phyloP scores from a whole-genome alignment of 2,329 filamentous ascomycete species.

The Cytospora piceae region DNA sequence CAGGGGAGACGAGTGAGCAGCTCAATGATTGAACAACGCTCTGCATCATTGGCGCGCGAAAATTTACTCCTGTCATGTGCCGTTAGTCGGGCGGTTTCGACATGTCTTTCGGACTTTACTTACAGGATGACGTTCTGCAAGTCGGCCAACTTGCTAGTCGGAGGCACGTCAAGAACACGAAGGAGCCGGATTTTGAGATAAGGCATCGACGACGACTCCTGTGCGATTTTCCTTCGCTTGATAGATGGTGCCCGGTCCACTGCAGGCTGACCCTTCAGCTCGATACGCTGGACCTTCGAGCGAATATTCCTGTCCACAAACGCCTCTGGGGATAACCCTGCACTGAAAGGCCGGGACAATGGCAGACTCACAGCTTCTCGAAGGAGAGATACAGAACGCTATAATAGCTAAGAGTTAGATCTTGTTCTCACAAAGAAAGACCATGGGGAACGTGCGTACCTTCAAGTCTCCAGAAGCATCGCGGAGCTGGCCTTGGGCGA shows the following conservation, averaged over 20 bases:
- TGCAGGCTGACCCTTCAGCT: slow-evolving; percentile 9
- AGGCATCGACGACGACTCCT: slow-evolving; percentile 5
- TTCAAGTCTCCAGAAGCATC: slow-evolving; percentile 13
- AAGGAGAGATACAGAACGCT: slow-evolving; percentile 24
- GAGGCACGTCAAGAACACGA: slow-evolving; percentile 10
- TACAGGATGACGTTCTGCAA: slow-evolving; percentile 24
- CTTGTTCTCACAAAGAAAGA: slow-evolving; percentile 3
- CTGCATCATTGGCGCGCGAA: slow-evolving; percentile 30
- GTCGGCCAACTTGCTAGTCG: slow-evolving; percentile 3
- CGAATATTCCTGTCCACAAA: slow-evolving; percentile 24
- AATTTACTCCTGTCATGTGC: slow-evolving; percentile 31
- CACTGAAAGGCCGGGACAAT: slow-evolving; percentile 7
- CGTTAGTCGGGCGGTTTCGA: not conserved
- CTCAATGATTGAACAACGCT: slow-evolving; percentile 39
- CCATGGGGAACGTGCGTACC: slow-evolving; percentile 20
- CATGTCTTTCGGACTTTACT: not conserved
- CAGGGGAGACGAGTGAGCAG: slow-evolving; percentile 62
- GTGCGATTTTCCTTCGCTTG: slow-evolving; percentile 21
- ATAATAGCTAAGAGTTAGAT: not conserved
- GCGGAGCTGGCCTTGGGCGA: not conserved
- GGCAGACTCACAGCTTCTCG: slow-evolving; percentile 14
- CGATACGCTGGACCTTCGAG: slow-evolving; percentile 10
- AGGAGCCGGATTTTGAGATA: slow-evolving; percentile 16
- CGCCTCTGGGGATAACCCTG: slow-evolving; percentile 7
- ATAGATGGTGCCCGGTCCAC: slow-evolving; percentile 3